Evolutionary conservation across 345 rosid species (phyloP), one percentile per base, ranked within the genome.

Genomic region (Dimocarpus longan): DNA sequence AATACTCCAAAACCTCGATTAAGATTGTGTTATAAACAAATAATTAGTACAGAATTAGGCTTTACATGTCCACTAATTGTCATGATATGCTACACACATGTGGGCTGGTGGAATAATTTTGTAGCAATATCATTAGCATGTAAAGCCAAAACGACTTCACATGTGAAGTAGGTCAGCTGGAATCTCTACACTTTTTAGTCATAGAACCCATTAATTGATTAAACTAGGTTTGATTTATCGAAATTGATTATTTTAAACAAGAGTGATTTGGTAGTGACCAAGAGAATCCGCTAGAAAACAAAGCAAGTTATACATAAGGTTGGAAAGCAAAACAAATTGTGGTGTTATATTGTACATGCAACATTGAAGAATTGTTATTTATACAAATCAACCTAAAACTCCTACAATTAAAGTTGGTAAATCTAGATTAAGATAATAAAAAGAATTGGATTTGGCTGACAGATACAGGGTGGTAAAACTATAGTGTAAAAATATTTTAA

Each of bases 271-370:
- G n/a, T 10, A 10, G 43, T 65, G 78, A 43, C 50, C 0, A 13
- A 0, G 5, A 48, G 62, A 60, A 16, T 78, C 44, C 18, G 24
- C 75, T 18, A 43, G 2, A 57, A 21, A 69, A 76, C 82, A 52
- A 72, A 72, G n/a, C 5, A 50, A 1, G 66, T 19, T 28, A 59
- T 18, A 59, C 22, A 12, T 2, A 44, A 68, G 68, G 67, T 16
- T 78, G 82, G 39, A 76, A 76, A 67, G 39, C 54, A 19, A 40
- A 37, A 73, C 16, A 32, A 42, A 44, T 40, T 16, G 13, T 63
- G 1, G 76, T 39, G 10, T 46, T 62, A 5, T 56, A 60, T 42
- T n/a, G 73, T 44, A n/a, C 6, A 9, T 60, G 65, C 65, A 21
- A 60, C 12, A 46, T 8, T 21, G 28, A 60, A 16, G 7, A 54